Evolutionary conservation across 2,329 filamentous ascomycete species (phyloP), one percentile per base, ranked within the genome.

Genomic region (Bipolaris sorokiniana): DNA sequence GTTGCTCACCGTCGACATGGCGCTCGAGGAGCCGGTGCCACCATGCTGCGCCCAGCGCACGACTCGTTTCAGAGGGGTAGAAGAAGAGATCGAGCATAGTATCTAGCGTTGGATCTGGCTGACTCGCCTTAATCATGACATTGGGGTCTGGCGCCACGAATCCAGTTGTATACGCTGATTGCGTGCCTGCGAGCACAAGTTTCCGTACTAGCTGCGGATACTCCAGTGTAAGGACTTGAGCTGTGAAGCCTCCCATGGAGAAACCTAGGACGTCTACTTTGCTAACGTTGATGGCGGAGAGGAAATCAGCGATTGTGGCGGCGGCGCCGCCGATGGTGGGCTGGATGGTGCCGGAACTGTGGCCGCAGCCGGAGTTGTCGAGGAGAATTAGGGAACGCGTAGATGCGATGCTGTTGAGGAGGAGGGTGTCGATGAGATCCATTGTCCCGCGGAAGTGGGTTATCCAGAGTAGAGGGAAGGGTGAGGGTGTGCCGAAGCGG

Each of bases 361-460:
- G 76, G 4, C 82, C 82, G 7, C 82, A 76, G 28, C 82, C 82
- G 0, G 79, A 72, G 58, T 80, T 80, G 72, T 84, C 82, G 61
- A 81, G 75, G 37, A 82, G 71, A 26, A 84, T 66, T 16, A 84
- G 65, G 4, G 77, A 76, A 0, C 82, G 79, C 7, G 62, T 66
- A 1, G 70, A 64, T 1, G 79, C 77, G 16, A 84, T 70, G 22
- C 73, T 69, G 52, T 83, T 81, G 67, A 84, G 60, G 26, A 84
- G 50, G 0, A 58, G 23, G 3, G 69, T 67, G 22, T 71, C 67
- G 55, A 61, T 67, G 9, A 65, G 54, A 45, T 68, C 65, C 56
- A 70, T 69, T 23, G 62, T 68, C 4, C 58, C 62, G 9, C 67
- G 63, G 56, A 67, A 70, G 36, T 71, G 66, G 10, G 58, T 64